Conservation (phyloP, 2,329 filamentous ascomycete species). For the Aspergillus sp. region DNA sequence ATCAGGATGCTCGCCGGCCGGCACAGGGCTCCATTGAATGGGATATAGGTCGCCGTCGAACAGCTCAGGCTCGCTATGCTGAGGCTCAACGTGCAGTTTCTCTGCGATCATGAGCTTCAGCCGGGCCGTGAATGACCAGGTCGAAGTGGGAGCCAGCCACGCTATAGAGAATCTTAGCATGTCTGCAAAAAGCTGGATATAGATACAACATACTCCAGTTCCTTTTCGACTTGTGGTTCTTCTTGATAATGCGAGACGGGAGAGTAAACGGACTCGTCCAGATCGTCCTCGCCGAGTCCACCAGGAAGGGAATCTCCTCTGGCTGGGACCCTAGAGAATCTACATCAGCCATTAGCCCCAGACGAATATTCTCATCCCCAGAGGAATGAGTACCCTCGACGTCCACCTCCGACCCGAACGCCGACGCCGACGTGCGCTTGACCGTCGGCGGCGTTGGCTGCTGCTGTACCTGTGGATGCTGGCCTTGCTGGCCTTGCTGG, state of each 20-base stretch:
- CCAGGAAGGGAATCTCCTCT: not conserved
- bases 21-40: conserved; percentile 14
- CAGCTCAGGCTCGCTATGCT: conserved; percentile 20
- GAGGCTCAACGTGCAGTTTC: conserved; percentile 27
- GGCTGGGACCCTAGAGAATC: not conserved
- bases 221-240: conserved; percentile 16
- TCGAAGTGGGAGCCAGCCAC: conserved; percentile 20
- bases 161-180: not conserved
- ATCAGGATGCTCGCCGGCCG: conserved; percentile 30
- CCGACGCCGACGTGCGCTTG: conserved; percentile 1
- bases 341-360: not conserved
- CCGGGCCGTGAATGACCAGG: conserved; percentile 27
- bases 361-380: not conserved
- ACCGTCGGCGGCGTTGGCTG: not conserved
- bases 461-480: not conserved
- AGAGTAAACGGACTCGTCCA: conserved; percentile 25
- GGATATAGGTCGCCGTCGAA: conserved; percentile 33
- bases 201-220: conserved; percentile 40
- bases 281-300: not conserved
- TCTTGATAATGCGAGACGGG: conserved; percentile 18
- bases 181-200: not conserved
- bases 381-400: not conserved
- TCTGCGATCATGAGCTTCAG: conserved; percentile 25
- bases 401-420: conserved; percentile 8
- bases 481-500: no score